Percentiles rank a stretch among this genome's conserved stretches.
Evolutionary conservation across 441 rosid species (phyloP).

Genomic region (Aquilaria agallochum): DNA sequence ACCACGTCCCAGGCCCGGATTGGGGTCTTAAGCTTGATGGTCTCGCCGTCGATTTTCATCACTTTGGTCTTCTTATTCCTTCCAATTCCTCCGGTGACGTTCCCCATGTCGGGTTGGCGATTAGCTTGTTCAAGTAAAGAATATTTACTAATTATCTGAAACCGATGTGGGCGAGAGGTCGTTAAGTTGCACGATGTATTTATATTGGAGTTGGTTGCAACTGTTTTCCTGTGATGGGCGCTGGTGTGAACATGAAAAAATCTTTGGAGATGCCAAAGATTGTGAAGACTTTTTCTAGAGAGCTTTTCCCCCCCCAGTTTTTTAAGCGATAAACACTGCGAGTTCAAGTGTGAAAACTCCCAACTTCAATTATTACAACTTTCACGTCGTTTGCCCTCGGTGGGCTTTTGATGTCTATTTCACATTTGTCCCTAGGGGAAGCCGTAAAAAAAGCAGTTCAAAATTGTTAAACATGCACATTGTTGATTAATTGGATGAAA

Average conservation of each 20-base stretch:
- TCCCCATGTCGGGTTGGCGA: constrained; percentile 34
- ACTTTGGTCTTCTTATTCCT: constrained; percentile 41
- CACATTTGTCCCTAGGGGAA: too few species aligned
- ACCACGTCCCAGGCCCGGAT: constrained; percentile 33
- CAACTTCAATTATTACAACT: background rate
- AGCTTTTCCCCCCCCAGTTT: too few species aligned
- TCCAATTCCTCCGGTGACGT: constrained; percentile 24
- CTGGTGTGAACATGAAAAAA: constrained; percentile 27
- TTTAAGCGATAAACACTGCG: too few species aligned
- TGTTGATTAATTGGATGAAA: too few species aligned
- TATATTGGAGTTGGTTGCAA: too few species aligned
- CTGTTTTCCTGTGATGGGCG: background rate
- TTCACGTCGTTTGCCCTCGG: background rate
- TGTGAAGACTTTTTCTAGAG: constrained; percentile 1
- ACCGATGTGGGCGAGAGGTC: too few species aligned
- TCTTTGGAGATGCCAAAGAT: constrained; percentile 3
- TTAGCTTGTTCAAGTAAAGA: background rate
- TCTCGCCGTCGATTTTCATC: constrained; percentile 63
- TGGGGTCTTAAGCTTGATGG: constrained; percentile 45
- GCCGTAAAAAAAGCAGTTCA: too few species aligned
- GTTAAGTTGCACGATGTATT: too few species aligned
- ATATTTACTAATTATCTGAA: too few species aligned
- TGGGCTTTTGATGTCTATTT: too few species aligned
- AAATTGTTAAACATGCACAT: too few species aligned
- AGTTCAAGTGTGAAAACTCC: constrained; percentile 12